Evolutionary conservation across 2,329 filamentous ascomycete genomes (phyloP), one percentile per base, ranked within the genome.

Genomic region (Colletotrichum sp.): DNA sequence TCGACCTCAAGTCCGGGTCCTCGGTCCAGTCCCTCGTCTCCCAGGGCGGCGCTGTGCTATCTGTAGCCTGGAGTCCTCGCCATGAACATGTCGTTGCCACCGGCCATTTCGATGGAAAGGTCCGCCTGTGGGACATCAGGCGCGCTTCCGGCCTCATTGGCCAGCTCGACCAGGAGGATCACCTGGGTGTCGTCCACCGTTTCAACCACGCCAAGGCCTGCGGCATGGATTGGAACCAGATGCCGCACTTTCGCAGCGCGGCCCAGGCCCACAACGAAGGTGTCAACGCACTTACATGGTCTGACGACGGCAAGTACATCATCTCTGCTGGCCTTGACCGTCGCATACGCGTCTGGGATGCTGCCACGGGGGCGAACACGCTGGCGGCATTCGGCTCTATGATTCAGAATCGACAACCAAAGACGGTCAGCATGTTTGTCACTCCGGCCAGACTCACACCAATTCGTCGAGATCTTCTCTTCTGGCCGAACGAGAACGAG

Each of bases 281-380:
- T 2, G 95, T 98, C 3, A 98, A 98, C 77, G 95, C 95, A 2
- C 87, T 98, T 9, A 89, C 93, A 1, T 99, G 96, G 95, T 96
- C 94, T 1, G 93, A 95, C 76, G 93, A 95, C 81, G 95, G 95
- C 1, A 88, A 87, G 16, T 93, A 94, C 81, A 88, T 99, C 21
- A 89, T 98, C 15, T 95, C 94, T 1, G 91, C 95, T 3, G 96
- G 96, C 0, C 94, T 98, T 74, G 97, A 99, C 82, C 90, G 95
- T 65, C 92, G 94, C 10, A 93, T 99, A 77, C 91, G 96, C 6
- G 95, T 98, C 2, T 99, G 96, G 96, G 91, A 98, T 82, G 92
- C 94, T 3, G 89, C 89, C 0, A 95, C 92, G 0, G 95, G 96
- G 3, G 94, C 94, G 21, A 98, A 99, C 83, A 98, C 95, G 1